Conservation (phyloP, 768 basidiomycete genomes). For the Mycena indigotica region DNA sequence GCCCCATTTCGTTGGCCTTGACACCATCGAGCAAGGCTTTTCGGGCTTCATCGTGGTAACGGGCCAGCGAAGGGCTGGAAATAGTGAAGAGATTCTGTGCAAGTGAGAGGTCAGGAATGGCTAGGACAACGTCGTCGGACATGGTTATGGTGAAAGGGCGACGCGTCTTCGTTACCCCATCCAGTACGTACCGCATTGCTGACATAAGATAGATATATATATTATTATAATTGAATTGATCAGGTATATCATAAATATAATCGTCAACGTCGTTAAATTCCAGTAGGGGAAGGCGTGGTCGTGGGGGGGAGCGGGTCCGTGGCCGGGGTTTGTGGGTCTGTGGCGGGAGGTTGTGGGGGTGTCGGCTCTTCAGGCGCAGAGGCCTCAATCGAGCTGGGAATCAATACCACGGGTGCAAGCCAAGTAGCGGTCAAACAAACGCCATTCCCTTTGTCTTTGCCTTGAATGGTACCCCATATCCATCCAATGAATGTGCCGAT, state of each 20-base stretch:
- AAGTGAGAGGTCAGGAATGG: slow-evolving; percentile 83
- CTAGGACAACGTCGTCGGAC: slow-evolving; percentile 83
- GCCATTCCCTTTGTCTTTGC: slow-evolving; percentile 57
- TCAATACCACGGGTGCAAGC: slow-evolving; percentile 57
- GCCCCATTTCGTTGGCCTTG: slow-evolving; percentile 66
- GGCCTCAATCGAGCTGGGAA: slow-evolving; percentile 34
- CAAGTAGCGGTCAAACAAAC: slow-evolving; percentile 62
- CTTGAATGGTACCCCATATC: slow-evolving; percentile 53
- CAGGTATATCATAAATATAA: too few relatives aligned
- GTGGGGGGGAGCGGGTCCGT: background rate
- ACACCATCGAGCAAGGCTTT: slow-evolving; percentile 71
- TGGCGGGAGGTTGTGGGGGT: background rate
- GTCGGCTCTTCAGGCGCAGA: background rate
- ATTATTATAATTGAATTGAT: too few relatives aligned
- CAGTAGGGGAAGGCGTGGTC: background rate
- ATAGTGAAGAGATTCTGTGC: slow-evolving; percentile 81
- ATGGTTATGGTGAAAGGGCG: slow-evolving; percentile 40
- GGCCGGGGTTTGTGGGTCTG: background rate
- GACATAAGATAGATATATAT: too few relatives aligned
- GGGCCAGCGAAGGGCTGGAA: slow-evolving; percentile 56
- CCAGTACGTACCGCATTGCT: background rate
- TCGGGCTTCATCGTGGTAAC: slow-evolving; percentile 69
- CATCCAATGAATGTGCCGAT: slow-evolving; percentile 58
- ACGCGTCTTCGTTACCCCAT: slow-evolving; percentile 21
- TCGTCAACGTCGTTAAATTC: background rate